Evolutionary conservation across 2,329 filamentous ascomycete species (phyloP).

Genomic region (Ascosphaera apis): DNA sequence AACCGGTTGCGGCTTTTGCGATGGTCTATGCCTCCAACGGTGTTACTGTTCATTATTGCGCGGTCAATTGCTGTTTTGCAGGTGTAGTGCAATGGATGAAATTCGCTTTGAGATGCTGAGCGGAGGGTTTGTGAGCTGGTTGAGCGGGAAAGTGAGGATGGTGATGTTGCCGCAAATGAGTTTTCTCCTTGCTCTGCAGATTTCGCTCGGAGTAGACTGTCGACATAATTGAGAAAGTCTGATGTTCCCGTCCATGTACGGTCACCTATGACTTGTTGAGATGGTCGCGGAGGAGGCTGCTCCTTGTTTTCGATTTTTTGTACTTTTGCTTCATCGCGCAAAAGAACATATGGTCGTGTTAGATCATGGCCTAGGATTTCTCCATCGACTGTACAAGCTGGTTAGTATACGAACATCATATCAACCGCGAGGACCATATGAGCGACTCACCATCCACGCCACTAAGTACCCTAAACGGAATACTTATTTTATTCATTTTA

Average conservation of each 20-base stretch:
- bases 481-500: constrained; percentile 65
- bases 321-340: constrained; percentile 59
- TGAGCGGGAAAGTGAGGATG: neutral
- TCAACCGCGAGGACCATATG: too few species aligned
- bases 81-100: constrained; percentile 16
- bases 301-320: constrained; percentile 23
- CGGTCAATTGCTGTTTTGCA: constrained; percentile 76
- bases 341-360: constrained; percentile 77
- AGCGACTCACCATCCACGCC: constrained; percentile 64
- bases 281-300: constrained; percentile 11
- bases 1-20: constrained; percentile 73
- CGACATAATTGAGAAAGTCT: constrained; percentile 56
- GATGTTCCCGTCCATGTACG: constrained; percentile 27
- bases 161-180: neutral
- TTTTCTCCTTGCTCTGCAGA: constrained; percentile 7
- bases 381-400: constrained; percentile 32
- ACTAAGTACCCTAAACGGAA: constrained; percentile 80
- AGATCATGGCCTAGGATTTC: constrained; percentile 83
- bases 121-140: neutral
- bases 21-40: constrained; percentile 41
- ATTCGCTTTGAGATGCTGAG: neutral
- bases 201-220: constrained; percentile 42
- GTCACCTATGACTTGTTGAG: constrained; percentile 18
- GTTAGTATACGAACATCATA: constrained; percentile 8
- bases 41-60: constrained; percentile 63